These are phyloP conservation scores for Crepidotus variabilis DNA, from an alignment of 768 basidiomycete genomes.

Conservation along the genomic window DNA sequence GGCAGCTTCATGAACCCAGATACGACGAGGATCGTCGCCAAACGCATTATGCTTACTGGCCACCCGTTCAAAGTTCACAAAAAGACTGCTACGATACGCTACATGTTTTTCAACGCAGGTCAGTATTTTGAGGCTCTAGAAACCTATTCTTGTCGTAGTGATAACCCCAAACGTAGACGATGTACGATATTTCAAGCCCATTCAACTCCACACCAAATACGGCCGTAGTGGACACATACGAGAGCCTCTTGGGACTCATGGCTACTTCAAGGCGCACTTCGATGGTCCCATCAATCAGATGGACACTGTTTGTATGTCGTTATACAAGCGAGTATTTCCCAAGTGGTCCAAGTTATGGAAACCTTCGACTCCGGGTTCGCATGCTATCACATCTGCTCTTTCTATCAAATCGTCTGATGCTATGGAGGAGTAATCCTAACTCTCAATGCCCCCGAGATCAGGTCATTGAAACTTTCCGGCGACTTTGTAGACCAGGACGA, in stretches of 20 bases:
- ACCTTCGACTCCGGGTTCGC: not conserved
- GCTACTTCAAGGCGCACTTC: slow-evolving; percentile 95
- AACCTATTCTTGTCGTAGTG: slow-evolving; percentile 7
- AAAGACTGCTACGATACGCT: slow-evolving; percentile 94
- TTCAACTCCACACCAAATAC: slow-evolving; percentile 89
- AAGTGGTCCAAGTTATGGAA: slow-evolving; percentile 70
- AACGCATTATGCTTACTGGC: slow-evolving; percentile 92
- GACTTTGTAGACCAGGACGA: too few species aligned
- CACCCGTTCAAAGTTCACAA: slow-evolving; percentile 98
- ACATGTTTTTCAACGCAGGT: slow-evolving; percentile 97
- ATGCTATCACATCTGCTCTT: too few species aligned
- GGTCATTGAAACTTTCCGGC: too few species aligned
- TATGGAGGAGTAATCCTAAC: slow-evolving; percentile 35
- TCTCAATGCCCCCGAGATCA: not conserved
- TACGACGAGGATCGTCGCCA: slow-evolving; percentile 87
- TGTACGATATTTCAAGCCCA: slow-evolving; percentile 87
- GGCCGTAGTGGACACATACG: slow-evolving; percentile 86
- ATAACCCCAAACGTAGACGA: slow-evolving; percentile 51
- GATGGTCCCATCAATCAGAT: slow-evolving; percentile 92
- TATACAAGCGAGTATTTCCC: slow-evolving; percentile 95
- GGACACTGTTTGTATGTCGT: slow-evolving; percentile 93
- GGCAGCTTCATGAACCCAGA: slow-evolving; percentile 87
- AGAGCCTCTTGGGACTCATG: slow-evolving; percentile 94
- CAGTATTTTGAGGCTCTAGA: slow-evolving; percentile 15
- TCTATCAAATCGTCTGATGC: slow-evolving; percentile 15